Evolutionary conservation across 768 basidiomycete genomes (phyloP).

Genomic region (Boletus rubroflammeus): DNA sequence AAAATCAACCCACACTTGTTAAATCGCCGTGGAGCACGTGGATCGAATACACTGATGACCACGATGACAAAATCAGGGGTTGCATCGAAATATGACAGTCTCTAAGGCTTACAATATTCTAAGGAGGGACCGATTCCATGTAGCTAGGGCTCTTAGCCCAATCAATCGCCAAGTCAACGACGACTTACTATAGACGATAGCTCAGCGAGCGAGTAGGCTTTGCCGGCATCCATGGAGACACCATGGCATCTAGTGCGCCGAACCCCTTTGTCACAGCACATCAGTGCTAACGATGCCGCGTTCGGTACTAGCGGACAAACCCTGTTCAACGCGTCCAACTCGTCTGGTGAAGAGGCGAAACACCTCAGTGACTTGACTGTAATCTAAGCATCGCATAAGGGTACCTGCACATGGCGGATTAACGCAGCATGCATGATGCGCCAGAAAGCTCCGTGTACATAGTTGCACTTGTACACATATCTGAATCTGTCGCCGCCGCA

Average conservation of each 20-base stretch:
- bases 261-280: slow-evolving; percentile 13
- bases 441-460: neutral
- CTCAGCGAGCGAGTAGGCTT: neutral
- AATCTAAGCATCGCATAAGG: neutral
- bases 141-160: neutral
- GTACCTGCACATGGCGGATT: neutral
- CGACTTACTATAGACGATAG: neutral
- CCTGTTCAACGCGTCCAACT: neutral
- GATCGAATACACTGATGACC: too few relatives aligned
- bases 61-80: neutral
- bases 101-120: slow-evolving; percentile 2
- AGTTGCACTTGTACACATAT: slow-evolving; percentile 9
- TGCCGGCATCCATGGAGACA: slow-evolving; percentile 20
- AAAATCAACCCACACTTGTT: too few relatives aligned
- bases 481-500: slow-evolving; percentile 1
- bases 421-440: neutral
- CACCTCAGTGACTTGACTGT: slow-evolving; percentile 4
- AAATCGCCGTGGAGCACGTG: too few relatives aligned
- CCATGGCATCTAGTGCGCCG: slow-evolving; percentile 11
- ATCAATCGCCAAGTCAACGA: neutral
- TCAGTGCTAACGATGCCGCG: neutral
- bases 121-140: slow-evolving; percentile 2
- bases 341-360: neutral
- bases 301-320: neutral
- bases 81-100: neutral